Conservation (phyloP, 2,329 filamentous ascomycete species). For the Hypomyces perniciosus region DNA sequence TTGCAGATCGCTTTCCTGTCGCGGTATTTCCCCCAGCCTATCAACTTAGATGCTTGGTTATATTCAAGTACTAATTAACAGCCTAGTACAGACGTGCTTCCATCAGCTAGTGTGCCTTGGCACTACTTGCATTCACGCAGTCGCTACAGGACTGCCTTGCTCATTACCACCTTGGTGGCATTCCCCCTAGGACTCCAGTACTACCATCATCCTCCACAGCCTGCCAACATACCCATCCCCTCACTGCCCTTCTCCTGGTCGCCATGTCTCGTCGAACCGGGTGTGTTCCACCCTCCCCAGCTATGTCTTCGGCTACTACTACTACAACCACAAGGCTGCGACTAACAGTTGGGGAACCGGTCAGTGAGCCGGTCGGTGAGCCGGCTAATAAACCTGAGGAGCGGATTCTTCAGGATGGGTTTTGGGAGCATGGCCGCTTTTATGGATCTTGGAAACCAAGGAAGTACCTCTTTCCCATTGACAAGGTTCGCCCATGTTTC, state of each 20-base stretch:
- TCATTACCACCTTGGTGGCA: background rate
- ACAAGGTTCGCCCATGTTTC: slow-evolving; percentile 28
- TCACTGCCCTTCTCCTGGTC: slow-evolving; percentile 16
- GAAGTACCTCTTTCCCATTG: slow-evolving; percentile 71
- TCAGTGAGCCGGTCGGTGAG: slow-evolving; percentile 19
- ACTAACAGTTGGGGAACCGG: slow-evolving; percentile 13
- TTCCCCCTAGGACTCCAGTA: background rate
- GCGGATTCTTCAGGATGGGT: slow-evolving; percentile 23
- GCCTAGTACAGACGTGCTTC: no score
- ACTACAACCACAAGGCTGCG: slow-evolving; percentile 12
- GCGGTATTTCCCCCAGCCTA: no score
- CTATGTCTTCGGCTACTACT: slow-evolving; percentile 7
- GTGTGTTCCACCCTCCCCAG: slow-evolving; percentile 20
- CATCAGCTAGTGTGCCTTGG: no score
- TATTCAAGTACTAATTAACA: no score
- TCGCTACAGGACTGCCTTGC: background rate
- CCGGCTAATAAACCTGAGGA: slow-evolving; percentile 9
- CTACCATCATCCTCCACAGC: background rate
- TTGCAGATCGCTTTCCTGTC: no score
- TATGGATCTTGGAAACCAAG: slow-evolving; percentile 64
- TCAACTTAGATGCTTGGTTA: no score
- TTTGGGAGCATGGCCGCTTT: slow-evolving; percentile 58
- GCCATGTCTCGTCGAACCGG: slow-evolving; percentile 26
- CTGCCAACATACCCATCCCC: background rate
- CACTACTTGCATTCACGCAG: background rate